Evolutionary conservation across 345 rosid species (phyloP), one percentile per base, ranked within the genome.

Genomic region (Populus tremula): DNA sequence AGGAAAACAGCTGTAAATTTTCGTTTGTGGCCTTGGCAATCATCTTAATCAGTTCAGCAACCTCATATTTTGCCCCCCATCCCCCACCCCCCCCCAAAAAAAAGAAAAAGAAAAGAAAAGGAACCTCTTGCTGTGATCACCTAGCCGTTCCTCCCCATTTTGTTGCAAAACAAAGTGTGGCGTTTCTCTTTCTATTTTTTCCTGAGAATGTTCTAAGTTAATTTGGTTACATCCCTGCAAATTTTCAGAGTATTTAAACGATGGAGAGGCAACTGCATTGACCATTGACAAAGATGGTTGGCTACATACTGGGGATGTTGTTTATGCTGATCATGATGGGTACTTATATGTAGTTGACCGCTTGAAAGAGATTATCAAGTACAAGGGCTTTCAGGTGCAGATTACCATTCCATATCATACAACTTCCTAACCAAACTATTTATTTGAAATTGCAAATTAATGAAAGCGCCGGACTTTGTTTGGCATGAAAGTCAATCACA

Each of bases 251-350:
- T 94, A 93, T 80, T 80, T 92, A 73, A 88, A 94, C 81, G 81
- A 94, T 79, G 76, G 73, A 1, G 85, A 87, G 75, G 97, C 95
- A 71, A 91, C 97, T 31, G 56, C 54, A 84, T 80, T 81, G 76
- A 75, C 87, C 33, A 75, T 91, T 27, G 90, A 92, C 59, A 83
- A 85, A 78, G 91, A 89, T 63, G 87, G 88, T 81, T 94, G 98
- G 98, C 87, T 94, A 54, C 94, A 84, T 59, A 94, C 98, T 27
- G 98, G 98, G 13, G 97, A 94, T 82, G 87, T 94, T 53, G 91
- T 87, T 74, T 90, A 86, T 79, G 84, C 91, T 66, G 95, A 93
- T 70, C 78, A 78, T 49, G 97, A 93, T 80, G 98, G 97, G n/a
- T 93, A 85, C 82, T 73, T 94, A 63, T 78, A 81, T 76, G 70